Evolutionary conservation across 2,329 filamentous ascomycete species (phyloP), one percentile per base, ranked within the genome.

Genomic region (Bipolaris bicolor): DNA sequence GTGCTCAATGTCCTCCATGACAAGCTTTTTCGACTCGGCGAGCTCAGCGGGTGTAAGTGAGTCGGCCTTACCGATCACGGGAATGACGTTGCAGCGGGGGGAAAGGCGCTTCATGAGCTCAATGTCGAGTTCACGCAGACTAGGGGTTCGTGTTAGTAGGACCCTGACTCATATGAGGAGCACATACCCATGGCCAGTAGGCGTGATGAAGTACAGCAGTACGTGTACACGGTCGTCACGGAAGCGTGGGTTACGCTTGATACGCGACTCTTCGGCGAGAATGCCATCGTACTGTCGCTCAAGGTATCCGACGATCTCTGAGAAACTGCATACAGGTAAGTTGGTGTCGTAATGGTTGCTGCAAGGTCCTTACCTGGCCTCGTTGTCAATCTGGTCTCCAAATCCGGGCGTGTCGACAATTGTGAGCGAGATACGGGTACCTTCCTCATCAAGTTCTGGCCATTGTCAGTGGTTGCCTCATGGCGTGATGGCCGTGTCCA

Each of bases 241-340:
- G 90, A 99, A 99, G 75, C 95, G 89, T 71, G 95, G 95, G 84
- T 99, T 99, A 92, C 95, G 95, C 91, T 99, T 99, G 86, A 99
- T 99, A 84, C 95, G 92, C 73, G 95, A 98, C 84, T 99, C 95
- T 83, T 98, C 94, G 62, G 95, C 94, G 71, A 99, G 87, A 84
- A 99, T 98, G 78, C 98, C 93, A 81, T 99, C 95, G 81, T 98
- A 98, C 87, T 99, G 94, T 82, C 94, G 88, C 86, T 99, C 95
- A 73, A 99, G 91, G 82, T 96, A 97, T 69, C 93, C 94, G 69
- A 97, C 93, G 74, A 99, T 99, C 81, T 98, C 95, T 71, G 90
- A 90, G 79, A 99, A 99, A 83, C 92, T 96, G 66, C 13, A 45
- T n/a, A 15, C 18, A 10, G 54, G 58, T 68, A 44, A 71, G 72